phyloP scores from a whole-genome alignment of 352 stramenopile genomes.

The Discostella stelligera region DNA sequence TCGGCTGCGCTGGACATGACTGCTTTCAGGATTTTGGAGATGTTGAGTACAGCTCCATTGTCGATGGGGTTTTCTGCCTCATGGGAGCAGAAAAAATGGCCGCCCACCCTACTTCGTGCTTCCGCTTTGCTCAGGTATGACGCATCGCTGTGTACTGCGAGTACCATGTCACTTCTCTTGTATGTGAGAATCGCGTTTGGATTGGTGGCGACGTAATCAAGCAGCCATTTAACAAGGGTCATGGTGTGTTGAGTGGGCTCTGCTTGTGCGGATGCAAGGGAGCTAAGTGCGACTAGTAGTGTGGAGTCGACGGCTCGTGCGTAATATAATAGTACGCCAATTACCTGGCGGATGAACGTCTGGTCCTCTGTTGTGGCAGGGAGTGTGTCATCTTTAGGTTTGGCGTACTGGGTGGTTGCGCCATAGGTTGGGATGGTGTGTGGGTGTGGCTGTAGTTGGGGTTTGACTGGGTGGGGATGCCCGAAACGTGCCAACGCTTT shows the following conservation, averaged over 20 bases:
- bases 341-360: too few relatives aligned
- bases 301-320: slow-evolving; percentile 22
- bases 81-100: slow-evolving; percentile 29
- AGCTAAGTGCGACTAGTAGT: slow-evolving; percentile 9
- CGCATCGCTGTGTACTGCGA: slow-evolving; percentile 37
- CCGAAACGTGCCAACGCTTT: slow-evolving; percentile 14
- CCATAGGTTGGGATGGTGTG: too few relatives aligned
- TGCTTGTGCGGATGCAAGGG: slow-evolving; percentile 14
- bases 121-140: slow-evolving; percentile 34
- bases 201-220: too few relatives aligned
- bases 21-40: slow-evolving; percentile 16
- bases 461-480: slow-evolving; percentile 13
- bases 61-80: not conserved
- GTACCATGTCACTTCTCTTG: too few relatives aligned
- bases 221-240: too few relatives aligned
- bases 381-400: not conserved
- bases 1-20: slow-evolving; percentile 48
- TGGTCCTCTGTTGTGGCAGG: slow-evolving; percentile 3
- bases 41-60: slow-evolving; percentile 12
- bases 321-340: slow-evolving; percentile 38
- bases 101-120: slow-evolving; percentile 15
- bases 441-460: too few relatives aligned
- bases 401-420: too few relatives aligned
- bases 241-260: too few relatives aligned
- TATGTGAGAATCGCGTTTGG: too few relatives aligned